phyloP scores from a whole-genome alignment of 768 basidiomycete species.

The Nidularia sp. region DNA sequence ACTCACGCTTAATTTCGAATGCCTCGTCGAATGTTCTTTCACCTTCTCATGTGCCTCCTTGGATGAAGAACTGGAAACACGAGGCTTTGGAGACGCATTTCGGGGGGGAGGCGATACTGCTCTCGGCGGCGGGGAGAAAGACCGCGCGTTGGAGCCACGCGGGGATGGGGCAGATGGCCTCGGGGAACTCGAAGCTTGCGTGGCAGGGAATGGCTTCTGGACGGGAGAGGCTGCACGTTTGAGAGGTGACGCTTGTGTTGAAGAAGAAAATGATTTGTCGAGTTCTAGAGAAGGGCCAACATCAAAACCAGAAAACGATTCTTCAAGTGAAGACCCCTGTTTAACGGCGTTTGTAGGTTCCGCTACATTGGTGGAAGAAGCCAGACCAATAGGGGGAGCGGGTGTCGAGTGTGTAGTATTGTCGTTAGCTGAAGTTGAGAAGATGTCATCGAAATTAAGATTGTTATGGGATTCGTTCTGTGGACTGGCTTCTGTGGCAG shows the following conservation, averaged over 20 bases:
- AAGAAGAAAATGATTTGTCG: slow-evolving; percentile 30
- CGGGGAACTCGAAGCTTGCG: slow-evolving; percentile 34
- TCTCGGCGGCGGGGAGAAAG: slow-evolving; percentile 15
- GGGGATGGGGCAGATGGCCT: slow-evolving; percentile 32
- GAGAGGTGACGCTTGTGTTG: slow-evolving; percentile 25
- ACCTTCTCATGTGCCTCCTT: slow-evolving; percentile 55
- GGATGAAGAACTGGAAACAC: slow-evolving; percentile 51
- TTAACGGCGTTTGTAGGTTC: background rate
- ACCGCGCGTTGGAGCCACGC: slow-evolving; percentile 17
- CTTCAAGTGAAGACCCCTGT: slow-evolving; percentile 34
- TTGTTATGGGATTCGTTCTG: background rate
- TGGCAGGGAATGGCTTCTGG: slow-evolving; percentile 21
- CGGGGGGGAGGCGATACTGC: slow-evolving; percentile 40
- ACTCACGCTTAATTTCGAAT: slow-evolving; percentile 78
- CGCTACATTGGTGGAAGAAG: slow-evolving; percentile 3
- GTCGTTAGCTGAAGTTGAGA: background rate
- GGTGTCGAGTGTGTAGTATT: background rate
- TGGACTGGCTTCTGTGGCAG: background rate
- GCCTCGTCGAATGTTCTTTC: slow-evolving; percentile 52
- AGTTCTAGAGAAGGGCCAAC: slow-evolving; percentile 34
- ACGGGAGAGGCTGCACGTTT: slow-evolving; percentile 6
- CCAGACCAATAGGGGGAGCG: slow-evolving; percentile 12
- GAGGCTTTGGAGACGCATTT: slow-evolving; percentile 43
- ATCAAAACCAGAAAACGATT: slow-evolving; percentile 51
- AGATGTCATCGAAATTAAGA: background rate